Evolutionary conservation across 495 filamentous ascomycete genomes (phyloP).

Genomic region (Choiromyces venosus): DNA sequence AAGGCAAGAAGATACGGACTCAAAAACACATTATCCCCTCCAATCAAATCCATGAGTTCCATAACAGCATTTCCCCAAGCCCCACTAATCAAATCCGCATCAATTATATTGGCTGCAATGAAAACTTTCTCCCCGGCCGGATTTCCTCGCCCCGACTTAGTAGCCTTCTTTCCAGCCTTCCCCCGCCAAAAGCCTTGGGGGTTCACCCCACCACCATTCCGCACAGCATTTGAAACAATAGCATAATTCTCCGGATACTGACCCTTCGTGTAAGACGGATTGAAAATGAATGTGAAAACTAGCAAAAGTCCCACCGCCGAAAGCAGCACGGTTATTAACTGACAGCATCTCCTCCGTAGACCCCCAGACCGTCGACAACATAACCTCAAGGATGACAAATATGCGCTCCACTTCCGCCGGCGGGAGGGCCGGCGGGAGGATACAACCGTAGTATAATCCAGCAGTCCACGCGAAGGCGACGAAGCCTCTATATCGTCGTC

Average conservation of each 20-base stretch:
- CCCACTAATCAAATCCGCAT: slow-evolving; percentile 57
- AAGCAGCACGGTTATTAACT: slow-evolving; percentile 12
- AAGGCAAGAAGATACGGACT: slow-evolving; percentile 34
- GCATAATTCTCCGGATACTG: slow-evolving; percentile 51
- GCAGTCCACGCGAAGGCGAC: slow-evolving; percentile 16
- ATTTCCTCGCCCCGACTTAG: slow-evolving; percentile 56
- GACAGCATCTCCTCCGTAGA: slow-evolving; percentile 19
- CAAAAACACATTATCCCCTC: slow-evolving; percentile 54
- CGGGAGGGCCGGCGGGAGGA: neutral
- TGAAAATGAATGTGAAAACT: slow-evolving; percentile 51
- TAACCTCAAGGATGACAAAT: neutral
- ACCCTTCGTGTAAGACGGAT: slow-evolving; percentile 57
- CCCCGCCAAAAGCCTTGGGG: slow-evolving; percentile 33
- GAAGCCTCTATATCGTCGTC: slow-evolving; percentile 26
- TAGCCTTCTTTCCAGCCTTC: slow-evolving; percentile 37
- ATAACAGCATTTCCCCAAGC: slow-evolving; percentile 62
- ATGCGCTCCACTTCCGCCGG: neutral
- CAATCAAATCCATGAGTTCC: slow-evolving; percentile 58
- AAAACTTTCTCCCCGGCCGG: slow-evolving; percentile 62
- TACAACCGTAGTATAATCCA: neutral
- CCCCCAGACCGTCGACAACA: slow-evolving; percentile 5
- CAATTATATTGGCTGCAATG: slow-evolving; percentile 69
- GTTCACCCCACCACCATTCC: slow-evolving; percentile 29
- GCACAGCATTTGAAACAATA: slow-evolving; percentile 44
- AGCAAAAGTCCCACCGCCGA: slow-evolving; percentile 28